These are phyloP conservation scores for Fraxinus albicans DNA, from an alignment of 305 asterid genomes.

Conservation along the genomic window DNA sequence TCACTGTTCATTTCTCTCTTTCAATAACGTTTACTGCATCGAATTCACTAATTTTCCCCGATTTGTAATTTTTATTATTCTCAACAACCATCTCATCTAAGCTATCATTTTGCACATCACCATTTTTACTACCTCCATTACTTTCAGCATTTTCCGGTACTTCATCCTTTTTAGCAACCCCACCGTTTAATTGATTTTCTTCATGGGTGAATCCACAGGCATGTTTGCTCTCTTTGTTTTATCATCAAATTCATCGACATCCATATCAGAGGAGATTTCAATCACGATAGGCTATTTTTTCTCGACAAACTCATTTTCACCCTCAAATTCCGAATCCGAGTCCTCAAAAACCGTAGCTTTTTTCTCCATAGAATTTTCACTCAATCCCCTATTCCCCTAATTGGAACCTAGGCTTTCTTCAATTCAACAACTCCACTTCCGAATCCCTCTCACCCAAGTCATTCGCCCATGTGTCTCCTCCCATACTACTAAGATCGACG, in stretches of 20 bases:
- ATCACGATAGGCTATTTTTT: background rate
- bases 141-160: no score
- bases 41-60: no score
- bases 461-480: no score
- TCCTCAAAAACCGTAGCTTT: constrained; percentile 27
- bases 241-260: constrained; percentile 22
- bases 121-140: no score
- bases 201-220: background rate
- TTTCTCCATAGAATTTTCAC: constrained; percentile 17
- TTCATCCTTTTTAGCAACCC: no score
- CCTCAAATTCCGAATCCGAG: constrained; percentile 1
- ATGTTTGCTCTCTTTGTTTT: background rate
- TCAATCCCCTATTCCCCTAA: background rate
- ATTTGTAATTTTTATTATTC: no score
- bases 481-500: no score
- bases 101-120: no score
- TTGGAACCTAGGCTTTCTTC: constrained; percentile 18
- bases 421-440: constrained; percentile 1
- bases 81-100: no score
- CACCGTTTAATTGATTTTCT: no score
- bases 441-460: background rate
- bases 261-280: constrained; percentile 18
- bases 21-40: background rate
- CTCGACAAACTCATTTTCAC: constrained; percentile 19
- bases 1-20: background rate